Conservation (phyloP, 441 rosid genomes). For the Populus hybrid region DNA sequence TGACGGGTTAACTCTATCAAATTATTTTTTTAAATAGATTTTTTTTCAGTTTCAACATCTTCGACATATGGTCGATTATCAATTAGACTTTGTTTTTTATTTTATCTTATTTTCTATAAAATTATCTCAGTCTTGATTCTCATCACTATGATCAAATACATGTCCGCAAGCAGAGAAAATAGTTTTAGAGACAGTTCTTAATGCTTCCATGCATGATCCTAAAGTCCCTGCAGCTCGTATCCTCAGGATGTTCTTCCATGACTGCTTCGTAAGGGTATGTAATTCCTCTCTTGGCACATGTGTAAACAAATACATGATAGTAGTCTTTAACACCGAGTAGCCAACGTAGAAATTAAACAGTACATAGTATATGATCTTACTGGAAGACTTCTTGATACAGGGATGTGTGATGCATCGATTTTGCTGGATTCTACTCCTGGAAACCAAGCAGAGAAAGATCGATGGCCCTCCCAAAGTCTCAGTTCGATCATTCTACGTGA, state of each 20-base stretch:
- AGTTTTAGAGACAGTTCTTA: slow-evolving; percentile 43
- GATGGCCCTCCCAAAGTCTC: slow-evolving; percentile 75
- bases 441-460: slow-evolving; percentile 68
- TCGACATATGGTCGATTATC: no score
- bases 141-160: slow-evolving; percentile 54
- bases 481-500: slow-evolving; percentile 67
- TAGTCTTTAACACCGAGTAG: no score
- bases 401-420: slow-evolving; percentile 87
- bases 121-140: slow-evolving; percentile 8
- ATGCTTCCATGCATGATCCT: slow-evolving; percentile 62
- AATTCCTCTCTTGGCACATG: not conserved
- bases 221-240: slow-evolving; percentile 74
- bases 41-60: no score
- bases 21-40: no score
- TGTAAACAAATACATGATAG: not conserved
- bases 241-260: slow-evolving; percentile 87
- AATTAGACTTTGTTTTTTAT: no score
- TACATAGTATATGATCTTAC: not conserved
- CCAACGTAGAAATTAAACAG: not conserved
- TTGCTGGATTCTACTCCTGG: slow-evolving; percentile 54
- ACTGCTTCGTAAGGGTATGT: slow-evolving; percentile 75
- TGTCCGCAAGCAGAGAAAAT: slow-evolving; percentile 71
- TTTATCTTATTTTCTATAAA: no score
- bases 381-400: slow-evolving; percentile 22
- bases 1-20: no score